Evolutionary conservation across 2,329 filamentous ascomycete genomes (phyloP), one percentile per base, ranked within the genome.

Genomic region (Claviceps quebecensis): DNA sequence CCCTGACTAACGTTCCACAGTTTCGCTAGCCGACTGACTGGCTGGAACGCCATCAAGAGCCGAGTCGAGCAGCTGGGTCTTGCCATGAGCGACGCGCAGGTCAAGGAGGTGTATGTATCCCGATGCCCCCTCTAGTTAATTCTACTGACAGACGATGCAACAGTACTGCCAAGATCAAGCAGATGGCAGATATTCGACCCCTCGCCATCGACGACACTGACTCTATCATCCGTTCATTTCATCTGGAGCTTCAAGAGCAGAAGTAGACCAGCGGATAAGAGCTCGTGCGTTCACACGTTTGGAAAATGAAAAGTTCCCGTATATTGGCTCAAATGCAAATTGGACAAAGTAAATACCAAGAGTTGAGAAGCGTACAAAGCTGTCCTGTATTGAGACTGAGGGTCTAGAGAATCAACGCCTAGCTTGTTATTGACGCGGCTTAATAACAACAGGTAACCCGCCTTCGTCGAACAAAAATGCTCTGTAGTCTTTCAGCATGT

Each of bases 31-130:
- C 47, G 47, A 14, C 68, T 95, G 60, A 95, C 88, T 4, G 89
- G 89, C 61, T 95, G 88, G 90, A 96, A 96, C 65, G 89, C 90
- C 47, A 88, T 96, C 75, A 95, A 95, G 80, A 86, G 81, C 52
- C 81, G 90, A 71, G 85, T 86, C 26, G 81, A 86, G 61, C 89
- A 95, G 70, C 80, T 95, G 53, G 85, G 86, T 57, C 74, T 95
- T 45, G 69, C 75, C 52, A 63, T 65, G 61, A 63, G 58, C 2
- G 63, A 66, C 26, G 60, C 56, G 0, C 59, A 65, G 49, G 54
- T 63, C 53, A 67, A 64, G 60, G 53, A 59, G 57, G 57, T 65
- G 64, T 65, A 59, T 45, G 64, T 62, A 17, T 3, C 19, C 19
- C 14, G 14, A 36, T 26, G 8, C 3, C 13, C 17, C 34, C 7